These are phyloP conservation scores for Claviceps citrina DNA, from an alignment of 2,329 filamentous ascomycete genomes.

Conservation along the genomic window DNA sequence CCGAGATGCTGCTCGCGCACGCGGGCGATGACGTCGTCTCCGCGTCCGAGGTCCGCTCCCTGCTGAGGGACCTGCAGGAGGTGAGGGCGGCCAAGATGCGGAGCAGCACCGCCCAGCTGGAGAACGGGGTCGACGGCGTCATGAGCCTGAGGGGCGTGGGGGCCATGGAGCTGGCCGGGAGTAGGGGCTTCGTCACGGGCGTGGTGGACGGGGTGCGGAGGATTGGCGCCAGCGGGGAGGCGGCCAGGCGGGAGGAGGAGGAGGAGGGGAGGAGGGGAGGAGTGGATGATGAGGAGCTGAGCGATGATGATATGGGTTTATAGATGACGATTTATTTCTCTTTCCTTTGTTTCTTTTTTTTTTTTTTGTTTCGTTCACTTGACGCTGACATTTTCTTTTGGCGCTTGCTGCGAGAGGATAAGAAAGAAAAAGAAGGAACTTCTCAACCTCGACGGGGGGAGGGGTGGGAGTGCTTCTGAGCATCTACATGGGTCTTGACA, in stretches of 20 bases:
- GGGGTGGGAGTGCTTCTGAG: too few relatives aligned
- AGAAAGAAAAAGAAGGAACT: too few relatives aligned
- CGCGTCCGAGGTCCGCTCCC: conserved; percentile 55
- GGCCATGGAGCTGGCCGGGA: conserved; percentile 84
- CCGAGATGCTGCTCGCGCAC: conserved; percentile 72
- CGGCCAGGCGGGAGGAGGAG: conserved; percentile 60
- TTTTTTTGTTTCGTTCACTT: too few relatives aligned
- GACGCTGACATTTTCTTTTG: too few relatives aligned
- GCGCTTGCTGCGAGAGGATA: too few relatives aligned
- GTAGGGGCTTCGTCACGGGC: conserved; percentile 64
- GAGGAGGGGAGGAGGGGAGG: conserved; percentile 57
- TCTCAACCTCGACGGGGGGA: too few relatives aligned
- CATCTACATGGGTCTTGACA: too few relatives aligned
- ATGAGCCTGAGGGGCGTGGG: conserved; percentile 60
- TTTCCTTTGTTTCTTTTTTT: background rate
- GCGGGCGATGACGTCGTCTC: conserved; percentile 68
- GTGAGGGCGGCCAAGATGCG: conserved; percentile 81
- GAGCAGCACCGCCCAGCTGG: conserved; percentile 54
- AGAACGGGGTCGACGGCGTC: conserved; percentile 56
- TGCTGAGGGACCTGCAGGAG: conserved; percentile 72
- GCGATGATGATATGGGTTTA: conserved; percentile 37
- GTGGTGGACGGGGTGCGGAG: conserved; percentile 79
- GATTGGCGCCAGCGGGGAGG: conserved; percentile 68
- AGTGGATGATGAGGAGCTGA: conserved; percentile 47
- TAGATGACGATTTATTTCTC: too few relatives aligned